Percentiles rank a stretch among this genome's conserved stretches.
Conservation (phyloP, 306 rosid genomes). For the Sechiopsis laciniata region DNA sequence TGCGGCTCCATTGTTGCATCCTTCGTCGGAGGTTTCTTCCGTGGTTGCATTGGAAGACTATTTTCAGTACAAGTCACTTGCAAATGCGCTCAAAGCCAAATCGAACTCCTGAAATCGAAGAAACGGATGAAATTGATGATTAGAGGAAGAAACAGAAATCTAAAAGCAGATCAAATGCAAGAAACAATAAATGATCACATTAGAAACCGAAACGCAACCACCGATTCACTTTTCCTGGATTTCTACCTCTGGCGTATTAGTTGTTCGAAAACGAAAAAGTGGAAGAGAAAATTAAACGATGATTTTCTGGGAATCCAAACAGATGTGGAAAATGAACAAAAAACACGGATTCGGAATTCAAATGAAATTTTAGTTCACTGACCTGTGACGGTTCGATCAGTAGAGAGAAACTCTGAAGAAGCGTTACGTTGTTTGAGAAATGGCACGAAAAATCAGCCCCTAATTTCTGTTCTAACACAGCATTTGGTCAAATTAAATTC, state of each 20-base stretch:
- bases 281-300: not conserved
- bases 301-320: too few relatives aligned
- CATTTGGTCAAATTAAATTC: too few relatives aligned
- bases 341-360: too few relatives aligned
- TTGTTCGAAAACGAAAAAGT: not conserved
- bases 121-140: not conserved
- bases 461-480: too few relatives aligned
- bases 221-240: not conserved
- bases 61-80: not conserved
- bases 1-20: constrained; percentile 20
- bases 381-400: too few relatives aligned
- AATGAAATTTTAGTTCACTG: too few relatives aligned
- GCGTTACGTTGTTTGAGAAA: too few relatives aligned
- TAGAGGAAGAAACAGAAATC: not conserved
- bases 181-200: not conserved
- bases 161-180: not conserved
- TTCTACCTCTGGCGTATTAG: not conserved
- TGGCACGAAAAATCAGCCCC: too few relatives aligned
- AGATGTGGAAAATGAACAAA: too few relatives aligned
- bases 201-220: not conserved
- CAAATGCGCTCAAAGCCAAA: not conserved
- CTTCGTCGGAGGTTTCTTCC: not conserved
- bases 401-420: too few relatives aligned
- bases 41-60: not conserved
- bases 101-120: not conserved